A percentile compares a stretch with the other conserved stretches of the same genome.
phyloP scores from a whole-genome alignment of 2,329 filamentous ascomycete genomes.

The Metarhizium rileyi region DNA sequence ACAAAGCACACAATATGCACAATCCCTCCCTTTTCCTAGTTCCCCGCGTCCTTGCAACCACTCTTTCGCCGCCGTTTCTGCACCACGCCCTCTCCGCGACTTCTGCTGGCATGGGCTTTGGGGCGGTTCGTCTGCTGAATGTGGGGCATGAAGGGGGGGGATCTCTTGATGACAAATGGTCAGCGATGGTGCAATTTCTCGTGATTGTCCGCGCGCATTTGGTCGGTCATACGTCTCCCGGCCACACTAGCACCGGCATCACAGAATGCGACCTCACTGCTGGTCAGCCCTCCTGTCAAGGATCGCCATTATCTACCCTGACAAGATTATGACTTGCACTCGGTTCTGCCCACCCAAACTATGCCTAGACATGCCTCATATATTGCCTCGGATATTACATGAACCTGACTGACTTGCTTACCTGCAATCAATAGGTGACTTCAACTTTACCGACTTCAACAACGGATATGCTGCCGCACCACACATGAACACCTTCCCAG shows the following conservation, averaged over 20 bases:
- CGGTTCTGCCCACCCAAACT: background rate
- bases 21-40: background rate
- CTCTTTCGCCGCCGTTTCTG: background rate
- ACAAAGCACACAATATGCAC: slow-evolving; percentile 6
- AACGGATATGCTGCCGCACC: slow-evolving; percentile 41
- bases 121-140: slow-evolving; percentile 16
- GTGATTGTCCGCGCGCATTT: slow-evolving; percentile 34
- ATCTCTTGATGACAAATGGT: slow-evolving; percentile 33
- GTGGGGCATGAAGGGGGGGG: slow-evolving; percentile 10
- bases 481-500: slow-evolving; percentile 32
- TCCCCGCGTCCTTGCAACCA: slow-evolving; percentile 2
- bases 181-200: slow-evolving; percentile 52
- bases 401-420: slow-evolving; percentile 8
- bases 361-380: background rate
- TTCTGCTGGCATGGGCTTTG: slow-evolving; percentile 5
- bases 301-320: background rate
- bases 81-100: background rate
- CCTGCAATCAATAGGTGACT: slow-evolving; percentile 48
- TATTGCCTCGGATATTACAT: background rate
- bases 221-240: background rate
- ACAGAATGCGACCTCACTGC: background rate
- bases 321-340: background rate
- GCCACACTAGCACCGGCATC: background rate
- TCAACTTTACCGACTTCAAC: slow-evolving; percentile 45
- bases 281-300: background rate